These are phyloP conservation scores for Volvariella surrecta DNA, from an alignment of 1,284 basidiomycete species.

Conservation along the genomic window DNA sequence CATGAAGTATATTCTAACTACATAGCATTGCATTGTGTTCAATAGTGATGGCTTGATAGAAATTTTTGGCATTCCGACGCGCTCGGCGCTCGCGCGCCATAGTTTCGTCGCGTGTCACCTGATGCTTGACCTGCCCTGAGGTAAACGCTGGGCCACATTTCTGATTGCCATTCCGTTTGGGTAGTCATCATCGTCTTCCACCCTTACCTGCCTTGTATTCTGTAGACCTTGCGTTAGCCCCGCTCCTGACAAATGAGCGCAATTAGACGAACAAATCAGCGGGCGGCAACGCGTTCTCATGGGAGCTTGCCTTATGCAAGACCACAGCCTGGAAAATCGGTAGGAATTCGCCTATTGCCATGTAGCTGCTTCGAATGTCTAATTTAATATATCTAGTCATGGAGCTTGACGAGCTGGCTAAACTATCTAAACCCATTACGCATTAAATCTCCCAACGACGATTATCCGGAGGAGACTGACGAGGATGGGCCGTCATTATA, in stretches of 20 bases:
- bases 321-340: slow-evolving; percentile 33
- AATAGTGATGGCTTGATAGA: too few species aligned
- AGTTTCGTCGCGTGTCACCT: slow-evolving; percentile 15
- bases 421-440: slow-evolving; percentile 39
- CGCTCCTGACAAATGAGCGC: slow-evolving; percentile 35
- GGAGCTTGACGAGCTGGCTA: slow-evolving; percentile 40
- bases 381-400: slow-evolving; percentile 25
- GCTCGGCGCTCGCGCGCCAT: too few species aligned
- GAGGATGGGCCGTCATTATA: slow-evolving; percentile 9
- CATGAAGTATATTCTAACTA: too few species aligned
- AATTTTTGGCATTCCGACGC: too few species aligned
- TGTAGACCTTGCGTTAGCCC: slow-evolving; percentile 9
- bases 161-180: slow-evolving; percentile 9
- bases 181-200: slow-evolving; percentile 3
- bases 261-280: slow-evolving; percentile 34
- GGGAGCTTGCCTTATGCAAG: slow-evolving; percentile 32
- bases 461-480: slow-evolving; percentile 11
- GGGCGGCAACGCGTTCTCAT: slow-evolving; percentile 27
- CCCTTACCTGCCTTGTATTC: slow-evolving; percentile 10
- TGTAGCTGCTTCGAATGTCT: too few species aligned
- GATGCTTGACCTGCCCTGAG: slow-evolving; percentile 18
- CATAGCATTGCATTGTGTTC: too few species aligned
- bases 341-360: slow-evolving; percentile 16
- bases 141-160: slow-evolving; percentile 2
- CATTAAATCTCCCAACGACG: slow-evolving; percentile 12